Conservation (phyloP, 2,329 filamentous ascomycete genomes). For the Trichoderma harzianum region DNA sequence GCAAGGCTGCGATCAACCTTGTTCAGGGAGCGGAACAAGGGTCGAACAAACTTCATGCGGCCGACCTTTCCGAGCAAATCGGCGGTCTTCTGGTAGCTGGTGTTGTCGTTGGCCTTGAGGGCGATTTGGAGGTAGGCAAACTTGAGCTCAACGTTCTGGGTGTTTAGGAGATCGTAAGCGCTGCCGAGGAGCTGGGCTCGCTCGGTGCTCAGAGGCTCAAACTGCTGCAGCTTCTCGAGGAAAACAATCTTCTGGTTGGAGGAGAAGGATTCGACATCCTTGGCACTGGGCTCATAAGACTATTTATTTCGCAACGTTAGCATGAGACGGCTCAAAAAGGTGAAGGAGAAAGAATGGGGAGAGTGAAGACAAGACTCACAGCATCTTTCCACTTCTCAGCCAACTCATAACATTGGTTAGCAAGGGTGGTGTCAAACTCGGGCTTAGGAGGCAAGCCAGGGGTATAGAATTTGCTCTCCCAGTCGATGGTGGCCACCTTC, state of each 20-base stretch:
- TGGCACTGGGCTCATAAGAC: conserved; percentile 60
- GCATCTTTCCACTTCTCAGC: conserved; percentile 74
- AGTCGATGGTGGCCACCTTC: conserved; percentile 73
- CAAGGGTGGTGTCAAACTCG: conserved; percentile 82
- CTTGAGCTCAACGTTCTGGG: conserved; percentile 82
- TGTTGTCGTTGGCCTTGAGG: conserved; percentile 67
- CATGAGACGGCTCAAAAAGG: neutral
- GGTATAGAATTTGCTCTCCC: conserved; percentile 86
- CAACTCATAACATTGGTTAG: conserved; percentile 78
- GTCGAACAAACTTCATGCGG: conserved; percentile 95
- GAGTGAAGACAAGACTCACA: conserved; percentile 34
- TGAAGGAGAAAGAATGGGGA: neutral
- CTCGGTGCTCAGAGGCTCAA: conserved; percentile 58
- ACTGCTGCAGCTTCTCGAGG: conserved; percentile 70
- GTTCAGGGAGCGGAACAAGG: conserved; percentile 73
- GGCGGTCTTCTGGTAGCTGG: conserved; percentile 66
- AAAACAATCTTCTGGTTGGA: conserved; percentile 92
- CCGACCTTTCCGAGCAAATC: conserved; percentile 78
- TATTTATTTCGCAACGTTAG: conserved; percentile 23
- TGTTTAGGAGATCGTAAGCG: conserved; percentile 69
- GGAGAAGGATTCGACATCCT: conserved; percentile 71
- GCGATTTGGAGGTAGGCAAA: conserved; percentile 77
- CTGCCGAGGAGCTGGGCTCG: conserved; percentile 70
- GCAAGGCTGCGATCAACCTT: conserved; percentile 73
- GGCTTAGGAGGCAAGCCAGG: conserved; percentile 89